phyloP scores from a whole-genome alignment of 495 filamentous ascomycete species.

The Bryoglossum gracile region DNA sequence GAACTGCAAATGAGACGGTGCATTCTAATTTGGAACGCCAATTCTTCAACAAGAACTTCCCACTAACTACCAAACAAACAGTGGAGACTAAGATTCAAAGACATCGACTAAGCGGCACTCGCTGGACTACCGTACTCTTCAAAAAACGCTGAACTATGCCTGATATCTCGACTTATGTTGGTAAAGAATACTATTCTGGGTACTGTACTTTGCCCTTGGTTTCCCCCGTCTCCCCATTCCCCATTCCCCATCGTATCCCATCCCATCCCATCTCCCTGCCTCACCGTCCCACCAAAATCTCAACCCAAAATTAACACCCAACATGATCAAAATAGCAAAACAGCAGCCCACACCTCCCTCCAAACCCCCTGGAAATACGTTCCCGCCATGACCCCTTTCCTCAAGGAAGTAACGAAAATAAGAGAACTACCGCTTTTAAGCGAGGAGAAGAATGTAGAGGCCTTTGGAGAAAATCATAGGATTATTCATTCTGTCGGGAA shows the following conservation, averaged over 20 bases:
- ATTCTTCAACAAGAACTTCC: too few species aligned
- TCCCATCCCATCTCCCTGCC: too few species aligned
- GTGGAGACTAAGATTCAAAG: too few species aligned
- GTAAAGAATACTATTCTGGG: slow-evolving; percentile 10
- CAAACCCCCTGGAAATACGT: slow-evolving; percentile 9
- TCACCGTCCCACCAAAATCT: too few species aligned
- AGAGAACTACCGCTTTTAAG: slow-evolving; percentile 1
- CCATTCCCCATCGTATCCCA: too few species aligned
- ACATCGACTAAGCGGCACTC: slow-evolving; percentile 1
- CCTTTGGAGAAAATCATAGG: neutral
- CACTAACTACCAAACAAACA: too few species aligned
- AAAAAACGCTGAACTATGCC: slow-evolving; percentile 4
- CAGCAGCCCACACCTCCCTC: slow-evolving; percentile 11
- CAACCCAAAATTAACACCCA: neutral
- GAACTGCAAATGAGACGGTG: slow-evolving; percentile 3
- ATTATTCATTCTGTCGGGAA: neutral
- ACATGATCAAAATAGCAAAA: slow-evolving; percentile 9
- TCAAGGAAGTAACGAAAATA: neutral
- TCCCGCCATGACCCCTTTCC: neutral
- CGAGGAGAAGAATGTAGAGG: slow-evolving; percentile 6
- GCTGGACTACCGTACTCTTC: slow-evolving; percentile 2
- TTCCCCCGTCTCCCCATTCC: too few species aligned
- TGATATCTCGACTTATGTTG: slow-evolving; percentile 8
- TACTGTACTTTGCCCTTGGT: too few species aligned
- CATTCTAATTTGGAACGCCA: too few species aligned